Percentiles rank a stretch among this genome's conserved stretches.
Evolutionary conservation across 129 eudicot genomes (phyloP).

Genomic region (Dittrichia graveolens): DNA sequence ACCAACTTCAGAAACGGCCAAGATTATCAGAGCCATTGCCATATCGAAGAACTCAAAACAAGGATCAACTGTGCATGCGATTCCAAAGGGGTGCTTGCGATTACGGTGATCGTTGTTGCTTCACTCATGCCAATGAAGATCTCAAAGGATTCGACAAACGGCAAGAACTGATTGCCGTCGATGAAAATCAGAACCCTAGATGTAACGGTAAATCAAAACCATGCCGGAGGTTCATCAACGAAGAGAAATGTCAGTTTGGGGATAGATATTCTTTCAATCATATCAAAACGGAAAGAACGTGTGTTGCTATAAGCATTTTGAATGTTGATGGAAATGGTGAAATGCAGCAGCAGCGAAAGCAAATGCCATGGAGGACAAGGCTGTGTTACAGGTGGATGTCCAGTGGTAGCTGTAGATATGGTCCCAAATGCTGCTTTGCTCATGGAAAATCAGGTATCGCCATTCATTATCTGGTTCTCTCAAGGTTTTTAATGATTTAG

Average conservation of each 20-base stretch:
- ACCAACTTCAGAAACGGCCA: constrained; percentile 33
- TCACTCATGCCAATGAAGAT: constrained; percentile 40
- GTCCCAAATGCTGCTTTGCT: constrained; percentile 52
- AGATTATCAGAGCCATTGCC: constrained; percentile 31
- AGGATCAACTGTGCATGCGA: constrained; percentile 32
- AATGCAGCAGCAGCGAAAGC: constrained; percentile 27
- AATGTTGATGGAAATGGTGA: constrained; percentile 20
- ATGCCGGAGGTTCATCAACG: constrained; percentile 13
- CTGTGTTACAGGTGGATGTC: constrained; percentile 54
- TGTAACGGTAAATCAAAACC: background rate
- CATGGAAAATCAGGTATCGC: constrained; percentile 65
- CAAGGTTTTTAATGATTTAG: background rate
- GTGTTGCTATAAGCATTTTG: constrained; percentile 32
- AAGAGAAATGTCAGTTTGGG: constrained; percentile 45
- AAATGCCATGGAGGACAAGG: constrained; percentile 45
- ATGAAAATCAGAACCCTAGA: constrained; percentile 17
- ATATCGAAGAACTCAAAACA: constrained; percentile 33
- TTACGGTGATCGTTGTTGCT: constrained; percentile 54
- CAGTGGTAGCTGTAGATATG: constrained; percentile 50
- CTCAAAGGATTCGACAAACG: background rate
- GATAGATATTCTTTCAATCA: constrained; percentile 47
- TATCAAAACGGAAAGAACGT: constrained; percentile 4
- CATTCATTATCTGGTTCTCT: background rate
- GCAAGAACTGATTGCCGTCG: background rate
- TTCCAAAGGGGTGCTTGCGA: constrained; percentile 50